Base-by-base conservation (phyloP, 2,329 filamentous ascomycete genomes). In the Sordariomycetes sp. region DNA sequence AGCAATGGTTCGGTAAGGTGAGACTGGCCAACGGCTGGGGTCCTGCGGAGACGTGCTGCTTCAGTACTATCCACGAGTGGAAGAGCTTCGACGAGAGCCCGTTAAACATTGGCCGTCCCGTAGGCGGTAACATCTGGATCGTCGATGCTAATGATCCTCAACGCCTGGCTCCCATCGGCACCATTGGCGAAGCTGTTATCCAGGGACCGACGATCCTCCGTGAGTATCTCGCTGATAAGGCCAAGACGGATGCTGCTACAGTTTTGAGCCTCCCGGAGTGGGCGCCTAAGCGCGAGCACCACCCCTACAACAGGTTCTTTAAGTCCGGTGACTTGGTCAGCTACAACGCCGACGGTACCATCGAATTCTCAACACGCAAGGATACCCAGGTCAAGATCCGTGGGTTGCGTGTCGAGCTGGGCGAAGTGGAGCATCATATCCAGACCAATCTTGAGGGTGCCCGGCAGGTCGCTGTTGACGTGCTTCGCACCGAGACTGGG, bases 181-280 rank as follows among this genome's bases (percentile, higher is more conserved):
- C 32, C 11, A 9, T 40, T 6, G 39, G 41, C 5, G 41, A 43
- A 25, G 33, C 40, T n/a, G 28, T 39, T 12, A 34, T 43, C 12
- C 35, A 43, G 21, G 41, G 39, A 2, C 67, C 66, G 16, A 41
- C 37, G 9, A 5, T 73, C 11, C 65, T 63, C 19, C 50, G 60
- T 21, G 65, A 67, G 21, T 74, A 73, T 37, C 47, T 70, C n/a
- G 63, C 66, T 33, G 40, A 47, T 10, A 3, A 45, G 24, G 14
- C 35, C 11, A 8, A 12, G 3, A 54, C 63, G 56, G 36, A 50
- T 38, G 10, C 38, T 4, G 41, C 41, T 3, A 17, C 16, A 9
- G 12, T 25, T 11, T 7, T 8, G 9, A 21, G 21, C 14, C 14
- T 34, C 11, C 31, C 31, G n/a, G 6, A 11, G n/a, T 33, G 31